Evolutionary conservation across 768 basidiomycete genomes (phyloP), one percentile per base, ranked within the genome.

Genomic region (Mycena crocata): DNA sequence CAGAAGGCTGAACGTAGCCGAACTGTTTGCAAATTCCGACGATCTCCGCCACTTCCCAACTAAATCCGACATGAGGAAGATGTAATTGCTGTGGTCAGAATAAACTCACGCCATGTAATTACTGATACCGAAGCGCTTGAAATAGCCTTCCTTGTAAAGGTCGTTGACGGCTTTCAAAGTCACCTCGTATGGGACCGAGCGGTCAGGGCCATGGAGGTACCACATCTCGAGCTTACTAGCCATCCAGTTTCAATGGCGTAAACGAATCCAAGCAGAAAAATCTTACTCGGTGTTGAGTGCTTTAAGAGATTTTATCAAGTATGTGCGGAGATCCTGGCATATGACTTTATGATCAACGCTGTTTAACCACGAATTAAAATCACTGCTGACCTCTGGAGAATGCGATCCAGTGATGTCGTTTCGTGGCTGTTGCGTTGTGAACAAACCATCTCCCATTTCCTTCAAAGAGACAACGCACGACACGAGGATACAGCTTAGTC

Each of bases 31-130:
- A 88, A 40, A 89, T 89, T 0, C 80, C 80, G 1, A 88, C 85
- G n/a, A 90, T 81, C 69, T 89, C 87, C 5, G 87, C 87, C n/a
- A 89, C 87, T 74, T 90, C 88, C 86, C 87, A 89, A 0, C 87
- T 82, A 1, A 1, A 3, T 73, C 62, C 44, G 31, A 14, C 2
- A 19, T 30, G 49, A 40, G 57, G 19, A 23, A 23, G 14, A 48
- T 72, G 7, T 21, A 13, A 35, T 17, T 39, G 19, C 23, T 72
- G 24, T 35, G 28, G 39, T 34, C 21, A 39, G 50, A 48, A 31
- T 28, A 3, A 26, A 75, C 73, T 59, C 56, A 86, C 85, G 89
- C 81, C 21, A 85, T 80, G 60, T 80, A 90, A 72, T 90, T 89
- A 70, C 88, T 89, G 64, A 90, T 78, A 1, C 89, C 88, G 57